Conservation (phyloP, 768 basidiomycete species). For the Naganishia vaughanmartiniae region DNA sequence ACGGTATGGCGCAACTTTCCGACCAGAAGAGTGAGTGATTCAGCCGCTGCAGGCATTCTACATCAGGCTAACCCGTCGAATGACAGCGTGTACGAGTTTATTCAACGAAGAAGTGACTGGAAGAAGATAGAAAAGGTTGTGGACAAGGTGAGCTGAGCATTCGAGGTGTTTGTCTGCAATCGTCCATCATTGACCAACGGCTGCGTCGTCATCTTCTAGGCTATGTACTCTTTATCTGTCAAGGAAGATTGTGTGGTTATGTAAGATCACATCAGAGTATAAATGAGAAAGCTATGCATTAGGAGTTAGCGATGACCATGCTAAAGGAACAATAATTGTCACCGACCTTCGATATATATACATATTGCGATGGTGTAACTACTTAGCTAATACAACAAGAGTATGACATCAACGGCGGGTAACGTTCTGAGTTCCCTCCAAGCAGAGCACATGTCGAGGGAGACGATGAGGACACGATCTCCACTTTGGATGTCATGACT, state of each 20-base stretch:
- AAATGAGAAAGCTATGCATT: too few species aligned
- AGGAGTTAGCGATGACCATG: too few species aligned
- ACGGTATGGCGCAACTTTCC: slow-evolving; percentile 88
- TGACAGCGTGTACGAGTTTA: slow-evolving; percentile 93
- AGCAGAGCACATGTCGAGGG: too few species aligned
- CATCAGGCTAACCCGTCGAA: not conserved
- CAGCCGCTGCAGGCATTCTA: too few species aligned
- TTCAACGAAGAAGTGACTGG: slow-evolving; percentile 92
- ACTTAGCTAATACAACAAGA: too few species aligned
- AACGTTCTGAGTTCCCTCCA: too few species aligned
- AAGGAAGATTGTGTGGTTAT: slow-evolving; percentile 79
- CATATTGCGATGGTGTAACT: too few species aligned
- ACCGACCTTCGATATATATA: too few species aligned
- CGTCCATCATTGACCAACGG: slow-evolving; percentile 25
- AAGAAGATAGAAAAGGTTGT: slow-evolving; percentile 97
- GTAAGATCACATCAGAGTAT: slow-evolving; percentile 29
- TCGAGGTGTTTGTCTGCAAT: slow-evolving; percentile 18
- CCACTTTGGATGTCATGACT: too few species aligned
- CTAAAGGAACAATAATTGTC: too few species aligned
- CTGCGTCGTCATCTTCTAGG: slow-evolving; percentile 33
- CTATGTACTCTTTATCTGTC: slow-evolving; percentile 55
- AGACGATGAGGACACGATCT: too few species aligned
- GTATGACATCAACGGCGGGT: too few species aligned
- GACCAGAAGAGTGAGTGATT: slow-evolving; percentile 71
- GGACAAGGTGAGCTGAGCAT: slow-evolving; percentile 48